These are phyloP conservation scores for Decorospora gaudefroyi DNA, from an alignment of 2,329 filamentous ascomycete species.

Conservation along the genomic window DNA sequence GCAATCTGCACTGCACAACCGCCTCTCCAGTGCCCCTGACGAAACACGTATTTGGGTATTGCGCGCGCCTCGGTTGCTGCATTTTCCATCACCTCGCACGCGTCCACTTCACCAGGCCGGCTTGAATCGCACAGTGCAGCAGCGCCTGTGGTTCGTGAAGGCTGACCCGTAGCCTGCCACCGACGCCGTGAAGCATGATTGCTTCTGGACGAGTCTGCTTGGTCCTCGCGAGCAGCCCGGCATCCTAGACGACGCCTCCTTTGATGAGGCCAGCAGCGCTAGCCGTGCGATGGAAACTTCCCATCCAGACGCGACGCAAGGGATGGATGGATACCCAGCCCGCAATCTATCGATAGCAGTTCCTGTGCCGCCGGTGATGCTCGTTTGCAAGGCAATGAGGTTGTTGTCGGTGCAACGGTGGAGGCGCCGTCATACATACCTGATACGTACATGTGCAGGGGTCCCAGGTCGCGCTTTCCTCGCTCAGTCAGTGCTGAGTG, in stretches of 20 bases:
- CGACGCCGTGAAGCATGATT: conserved; percentile 26
- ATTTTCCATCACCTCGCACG: conserved; percentile 14
- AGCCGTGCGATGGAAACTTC: conserved; percentile 37
- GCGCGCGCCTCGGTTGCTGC: conserved; percentile 23
- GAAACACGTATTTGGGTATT: conserved; percentile 43
- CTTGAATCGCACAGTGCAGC: conserved; percentile 9
- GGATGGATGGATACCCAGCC: conserved; percentile 26
- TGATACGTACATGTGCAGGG: conserved; percentile 17
- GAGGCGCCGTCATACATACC: conserved; percentile 19
- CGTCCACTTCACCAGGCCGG: conserved; percentile 15
- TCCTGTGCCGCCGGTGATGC: conserved; percentile 33
- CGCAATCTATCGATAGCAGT: conserved; percentile 26
- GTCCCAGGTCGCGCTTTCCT: conserved; percentile 10
- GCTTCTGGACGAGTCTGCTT: conserved; percentile 39
- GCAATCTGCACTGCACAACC: conserved; percentile 47
- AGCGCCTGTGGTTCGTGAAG: conserved; percentile 23
- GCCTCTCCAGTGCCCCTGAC: conserved; percentile 41
- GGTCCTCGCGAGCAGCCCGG: conserved; percentile 17
- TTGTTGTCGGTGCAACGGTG: conserved; percentile 17
- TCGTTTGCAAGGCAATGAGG: conserved; percentile 22
- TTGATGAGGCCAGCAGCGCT: conserved; percentile 31
- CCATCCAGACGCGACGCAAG: conserved; percentile 33
- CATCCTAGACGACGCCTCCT: conserved; percentile 25
- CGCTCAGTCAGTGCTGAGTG: conserved; percentile 3
- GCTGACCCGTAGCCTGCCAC: conserved; percentile 24